Percentiles rank a stretch among this genome's conserved stretches.
Conservation (phyloP, 73 alveolate genomes). For the Stentor coeruleus region DNA sequence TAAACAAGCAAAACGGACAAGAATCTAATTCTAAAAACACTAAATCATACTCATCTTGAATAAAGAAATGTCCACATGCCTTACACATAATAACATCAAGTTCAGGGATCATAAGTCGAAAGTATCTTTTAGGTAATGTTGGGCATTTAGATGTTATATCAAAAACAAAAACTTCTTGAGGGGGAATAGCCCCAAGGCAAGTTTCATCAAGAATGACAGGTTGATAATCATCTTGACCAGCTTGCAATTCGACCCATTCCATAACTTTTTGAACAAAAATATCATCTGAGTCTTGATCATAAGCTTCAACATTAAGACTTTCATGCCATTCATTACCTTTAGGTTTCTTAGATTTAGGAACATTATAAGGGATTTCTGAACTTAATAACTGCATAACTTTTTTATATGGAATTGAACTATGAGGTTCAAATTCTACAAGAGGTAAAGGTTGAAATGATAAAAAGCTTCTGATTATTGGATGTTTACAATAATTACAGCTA, state of each 20-base stretch:
- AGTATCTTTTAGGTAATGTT: constrained; percentile 66
- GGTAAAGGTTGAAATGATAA: constrained; percentile 91
- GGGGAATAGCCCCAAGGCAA: constrained; percentile 62
- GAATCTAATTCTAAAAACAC: constrained; percentile 76
- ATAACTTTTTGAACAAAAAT: constrained; percentile 67
- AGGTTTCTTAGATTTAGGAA: constrained; percentile 20
- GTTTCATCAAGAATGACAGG: constrained; percentile 82
- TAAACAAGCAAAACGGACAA: constrained; percentile 79
- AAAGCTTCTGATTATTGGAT: constrained; percentile 90
- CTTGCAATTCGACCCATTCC: constrained; percentile 65
- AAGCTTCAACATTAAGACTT: constrained; percentile 52
- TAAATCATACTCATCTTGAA: constrained; percentile 87
- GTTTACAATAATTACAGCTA: constrained; percentile 76
- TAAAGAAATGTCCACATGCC: constrained; percentile 68
- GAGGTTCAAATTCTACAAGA: constrained; percentile 84
- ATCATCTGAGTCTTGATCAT: constrained; percentile 60
- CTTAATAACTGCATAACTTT: constrained; percentile 67
- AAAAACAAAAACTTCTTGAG: constrained; percentile 77
- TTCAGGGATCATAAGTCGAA: constrained; percentile 79
- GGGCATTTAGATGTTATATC: constrained; percentile 69
- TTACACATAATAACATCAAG: constrained; percentile 74
- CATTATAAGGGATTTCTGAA: constrained; percentile 70
- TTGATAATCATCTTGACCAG: constrained; percentile 53
- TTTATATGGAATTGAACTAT: constrained; percentile 54
- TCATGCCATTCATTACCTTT: constrained; percentile 69